Conservation (phyloP, 331 rosid genomes). For the Ulmus americana region DNA sequence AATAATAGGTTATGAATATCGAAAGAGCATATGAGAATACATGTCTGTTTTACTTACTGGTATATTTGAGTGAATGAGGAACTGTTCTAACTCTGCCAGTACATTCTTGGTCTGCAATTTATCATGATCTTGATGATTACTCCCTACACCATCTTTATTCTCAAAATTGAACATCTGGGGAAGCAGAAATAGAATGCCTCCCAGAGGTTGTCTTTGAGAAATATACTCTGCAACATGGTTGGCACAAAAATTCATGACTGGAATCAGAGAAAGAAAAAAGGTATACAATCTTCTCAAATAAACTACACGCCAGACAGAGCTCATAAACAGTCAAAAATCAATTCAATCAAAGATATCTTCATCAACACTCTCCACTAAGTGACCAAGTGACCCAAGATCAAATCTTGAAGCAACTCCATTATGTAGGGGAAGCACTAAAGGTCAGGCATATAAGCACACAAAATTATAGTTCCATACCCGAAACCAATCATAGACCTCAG, state of each 20-base stretch:
- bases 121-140: constrained; percentile 35
- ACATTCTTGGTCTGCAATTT: constrained; percentile 39
- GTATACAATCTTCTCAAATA: constrained; percentile 15
- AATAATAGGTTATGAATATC: not conserved
- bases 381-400: too few relatives aligned
- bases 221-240: constrained; percentile 64
- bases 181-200: constrained; percentile 79
- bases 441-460: not conserved
- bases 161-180: constrained; percentile 60
- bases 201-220: constrained; percentile 66
- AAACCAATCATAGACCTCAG: too few relatives aligned
- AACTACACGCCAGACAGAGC: not conserved
- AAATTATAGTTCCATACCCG: not conserved
- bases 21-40: constrained; percentile 9
- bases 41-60: constrained; percentile 65
- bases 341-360: constrained; percentile 7
- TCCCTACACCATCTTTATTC: constrained; percentile 31
- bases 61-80: constrained; percentile 66
- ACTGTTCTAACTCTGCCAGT: constrained; percentile 68
- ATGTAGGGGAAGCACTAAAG: not conserved
- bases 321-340: not conserved
- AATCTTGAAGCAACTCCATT: too few relatives aligned
- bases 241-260: constrained; percentile 25
- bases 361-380: not conserved
- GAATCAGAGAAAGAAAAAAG: constrained; percentile 5